Evolutionary conservation across 1,284 basidiomycete species (phyloP).

Genomic region (Tremellales sp.): DNA sequence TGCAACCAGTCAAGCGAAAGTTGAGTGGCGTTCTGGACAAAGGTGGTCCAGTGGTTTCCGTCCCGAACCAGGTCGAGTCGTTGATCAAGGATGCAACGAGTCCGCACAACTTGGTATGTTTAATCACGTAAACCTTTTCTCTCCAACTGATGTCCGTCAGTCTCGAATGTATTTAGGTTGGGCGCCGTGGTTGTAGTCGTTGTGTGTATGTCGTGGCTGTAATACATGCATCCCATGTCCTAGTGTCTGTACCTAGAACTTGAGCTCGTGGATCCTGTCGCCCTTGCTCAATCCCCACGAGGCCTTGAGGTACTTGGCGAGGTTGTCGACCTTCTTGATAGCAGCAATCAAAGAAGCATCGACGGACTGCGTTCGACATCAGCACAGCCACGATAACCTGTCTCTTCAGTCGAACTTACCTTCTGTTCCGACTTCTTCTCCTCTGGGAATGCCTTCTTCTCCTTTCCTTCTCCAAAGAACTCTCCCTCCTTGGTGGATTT

Average conservation of each 20-base stretch:
- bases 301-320: conserved; percentile 90
- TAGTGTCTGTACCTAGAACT: conserved; percentile 40
- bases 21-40: conserved; percentile 63
- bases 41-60: conserved; percentile 58
- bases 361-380: conserved; percentile 49
- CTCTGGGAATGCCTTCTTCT: conserved; percentile 88
- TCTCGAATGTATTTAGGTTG: conserved; percentile 63
- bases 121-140: no score
- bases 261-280: conserved; percentile 52
- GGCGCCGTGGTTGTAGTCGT: conserved; percentile 65
- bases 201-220: conserved; percentile 15
- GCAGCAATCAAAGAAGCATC: conserved; percentile 81
- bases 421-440: conserved; percentile 92
- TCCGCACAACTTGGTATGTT: conserved; percentile 63
- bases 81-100: conserved; percentile 83
- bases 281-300: conserved; percentile 95
- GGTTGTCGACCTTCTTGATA: conserved; percentile 88
- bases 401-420: conserved; percentile 45
- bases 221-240: conserved; percentile 38
- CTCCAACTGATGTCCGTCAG: conserved; percentile 17
- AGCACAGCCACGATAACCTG: not conserved
- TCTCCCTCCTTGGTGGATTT: conserved; percentile 83
- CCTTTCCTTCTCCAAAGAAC: conserved; percentile 93
- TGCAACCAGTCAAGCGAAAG: conserved; percentile 78
- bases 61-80: conserved; percentile 81